Base-by-base conservation (phyloP, 192 early-diverging fungal genomes). In the Entomortierella lignicola region DNA sequence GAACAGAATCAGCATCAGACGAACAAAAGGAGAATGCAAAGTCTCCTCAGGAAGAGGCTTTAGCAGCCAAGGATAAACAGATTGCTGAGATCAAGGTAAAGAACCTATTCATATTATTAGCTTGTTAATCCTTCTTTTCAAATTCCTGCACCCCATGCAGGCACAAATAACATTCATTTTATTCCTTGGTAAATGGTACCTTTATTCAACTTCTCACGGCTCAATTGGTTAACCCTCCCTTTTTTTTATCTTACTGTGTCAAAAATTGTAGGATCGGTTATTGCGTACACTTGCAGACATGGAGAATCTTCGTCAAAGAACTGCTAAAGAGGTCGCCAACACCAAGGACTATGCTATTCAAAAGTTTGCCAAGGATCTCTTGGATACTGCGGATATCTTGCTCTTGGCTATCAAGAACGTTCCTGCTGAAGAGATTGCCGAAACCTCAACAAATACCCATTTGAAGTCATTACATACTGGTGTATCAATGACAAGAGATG, bases 291-390 rank as follows among this genome's bases (percentile, higher is more conserved):
- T 99, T 30, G 98, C 98, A 21, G 98, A 99, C 53, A 89, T 92
- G 75, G 98, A 99, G 84, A 99, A 99, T 86, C 81, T 99, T 29
- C 94, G 97, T 37, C 89, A 89, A 62, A 91, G 97, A 41, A 92
- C 93, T 41, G 91, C 92, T 71, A 90, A 88, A 65, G 98, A 99
- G 80, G 85, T 97, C 15, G 90, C 92, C 25, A 87, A 89, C 37
- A 89, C 91, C 55, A 89, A 93, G 50, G 83, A 90, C 11, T 99
- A 91, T 85, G 94, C 98, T 1, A 96, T 99, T 71, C 95, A 95
- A 84, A 97, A 97, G 87, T 99, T 99, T 77, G 97, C 97, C 73
- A 98, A 96, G 84, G 97, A 99, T 71, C 84, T 99, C 32, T 81
- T 99, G 10, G 92, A 93, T 34, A 94, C 94, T 1, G 95, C 92